Conservation (phyloP, 2,329 filamentous ascomycete genomes). For the Phoma sp. region DNA sequence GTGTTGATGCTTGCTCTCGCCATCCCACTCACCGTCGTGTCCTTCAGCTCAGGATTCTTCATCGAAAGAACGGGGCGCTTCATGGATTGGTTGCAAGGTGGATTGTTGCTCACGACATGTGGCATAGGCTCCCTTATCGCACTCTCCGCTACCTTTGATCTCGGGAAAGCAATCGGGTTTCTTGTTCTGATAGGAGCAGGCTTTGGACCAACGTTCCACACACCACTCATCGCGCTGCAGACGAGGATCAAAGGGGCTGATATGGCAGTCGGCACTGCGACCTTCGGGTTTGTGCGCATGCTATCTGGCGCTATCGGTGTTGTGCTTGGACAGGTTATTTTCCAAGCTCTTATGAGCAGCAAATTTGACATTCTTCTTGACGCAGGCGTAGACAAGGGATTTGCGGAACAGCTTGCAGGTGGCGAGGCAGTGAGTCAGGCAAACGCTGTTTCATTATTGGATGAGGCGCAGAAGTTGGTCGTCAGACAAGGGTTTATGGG, state of each 20-base stretch:
- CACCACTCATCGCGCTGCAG: conserved; percentile 65
- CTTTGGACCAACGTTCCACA: conserved; percentile 62
- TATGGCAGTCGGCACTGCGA: conserved; percentile 60
- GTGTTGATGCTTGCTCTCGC: conserved; percentile 68
- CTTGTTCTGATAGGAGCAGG: conserved; percentile 61
- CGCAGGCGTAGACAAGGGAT: conserved; percentile 25
- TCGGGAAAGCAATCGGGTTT: conserved; percentile 54
- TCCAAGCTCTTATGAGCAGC: conserved; percentile 64
- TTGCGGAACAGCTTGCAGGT: conserved; percentile 36
- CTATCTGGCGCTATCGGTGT: conserved; percentile 57
- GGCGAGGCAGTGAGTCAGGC: conserved; percentile 46
- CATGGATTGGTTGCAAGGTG: conserved; percentile 44
- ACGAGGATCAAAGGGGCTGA: conserved; percentile 62
- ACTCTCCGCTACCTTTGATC: conserved; percentile 19
- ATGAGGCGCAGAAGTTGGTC: conserved; percentile 41
- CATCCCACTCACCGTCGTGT: conserved; percentile 53
- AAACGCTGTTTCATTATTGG: conserved; percentile 27
- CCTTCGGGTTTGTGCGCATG: conserved; percentile 58
- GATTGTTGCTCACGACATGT: conserved; percentile 42
- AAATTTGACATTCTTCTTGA: conserved; percentile 36
- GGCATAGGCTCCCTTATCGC: conserved; percentile 46
- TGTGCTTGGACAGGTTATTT: conserved; percentile 60
- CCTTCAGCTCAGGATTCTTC: conserved; percentile 56
- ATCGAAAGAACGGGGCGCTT: conserved; percentile 56
- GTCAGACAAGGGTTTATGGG: conserved; percentile 53